A percentile compares a stretch with the other conserved stretches of the same genome.
phyloP scores from a whole-genome alignment of 495 filamentous ascomycete species.

The Podospora fimiseda region DNA sequence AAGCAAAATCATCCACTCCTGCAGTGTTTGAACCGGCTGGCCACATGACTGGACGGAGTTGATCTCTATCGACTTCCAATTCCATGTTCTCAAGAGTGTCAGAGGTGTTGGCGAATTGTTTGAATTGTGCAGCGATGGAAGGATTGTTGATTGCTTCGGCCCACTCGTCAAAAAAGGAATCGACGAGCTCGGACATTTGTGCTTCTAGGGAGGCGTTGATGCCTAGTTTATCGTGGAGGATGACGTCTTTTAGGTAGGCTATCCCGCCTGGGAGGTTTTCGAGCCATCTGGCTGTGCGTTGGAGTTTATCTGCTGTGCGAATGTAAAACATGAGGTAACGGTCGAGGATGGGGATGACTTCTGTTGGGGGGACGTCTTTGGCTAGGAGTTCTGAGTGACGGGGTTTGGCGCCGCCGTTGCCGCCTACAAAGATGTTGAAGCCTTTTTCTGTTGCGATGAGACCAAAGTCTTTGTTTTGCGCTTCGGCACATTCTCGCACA shows the following conservation, averaged over 20 bases:
- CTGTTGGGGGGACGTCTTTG: conserved; percentile 81
- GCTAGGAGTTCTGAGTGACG: conserved; percentile 81
- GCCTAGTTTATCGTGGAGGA: conserved; percentile 84
- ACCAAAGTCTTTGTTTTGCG: conserved; percentile 94
- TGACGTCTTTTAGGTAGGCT: conserved; percentile 73
- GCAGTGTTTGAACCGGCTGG: conserved; percentile 54
- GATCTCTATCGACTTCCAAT: conserved; percentile 64
- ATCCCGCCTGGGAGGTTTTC: conserved; percentile 84
- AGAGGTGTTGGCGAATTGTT: conserved; percentile 81
- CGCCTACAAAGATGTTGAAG: conserved; percentile 90
- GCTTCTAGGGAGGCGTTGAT: conserved; percentile 80
- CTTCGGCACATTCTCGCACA: conserved; percentile 90
- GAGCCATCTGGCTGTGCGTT: conserved; percentile 89
- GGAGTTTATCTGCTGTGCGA: conserved; percentile 89
- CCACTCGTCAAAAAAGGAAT: conserved; percentile 94
- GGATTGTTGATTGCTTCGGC: conserved; percentile 73
- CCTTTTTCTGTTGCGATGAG: conserved; percentile 93
- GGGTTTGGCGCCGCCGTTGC: conserved; percentile 88
- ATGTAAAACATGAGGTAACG: conserved; percentile 96
- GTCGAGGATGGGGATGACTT: conserved; percentile 82
- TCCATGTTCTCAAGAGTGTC: conserved; percentile 69
- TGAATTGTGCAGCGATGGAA: conserved; percentile 63
- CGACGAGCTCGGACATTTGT: conserved; percentile 85
- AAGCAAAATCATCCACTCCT: conserved; percentile 69
- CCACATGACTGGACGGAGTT: conserved; percentile 79